Evolutionary conservation across 805 yeast genomes (phyloP).

Genomic region (Priceomyces castillae): DNA sequence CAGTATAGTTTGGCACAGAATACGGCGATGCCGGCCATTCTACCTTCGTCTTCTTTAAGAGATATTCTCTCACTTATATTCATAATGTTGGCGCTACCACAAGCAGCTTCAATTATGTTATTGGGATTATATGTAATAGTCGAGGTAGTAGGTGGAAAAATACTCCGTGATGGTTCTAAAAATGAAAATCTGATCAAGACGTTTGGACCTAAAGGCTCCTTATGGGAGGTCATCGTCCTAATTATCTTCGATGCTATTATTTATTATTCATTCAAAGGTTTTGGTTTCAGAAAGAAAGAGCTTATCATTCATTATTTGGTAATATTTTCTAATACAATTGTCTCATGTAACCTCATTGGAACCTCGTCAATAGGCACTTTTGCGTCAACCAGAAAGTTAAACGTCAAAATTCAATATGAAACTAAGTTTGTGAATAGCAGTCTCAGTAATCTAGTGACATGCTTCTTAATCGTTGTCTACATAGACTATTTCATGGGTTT

Average conservation of each 20-base stretch:
- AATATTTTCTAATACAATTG: constrained; percentile 28
- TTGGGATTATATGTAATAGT: constrained; percentile 16
- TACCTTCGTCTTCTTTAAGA: constrained; percentile 25
- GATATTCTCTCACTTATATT: constrained; percentile 34
- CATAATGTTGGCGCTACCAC: constrained; percentile 28
- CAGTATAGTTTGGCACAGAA: not conserved
- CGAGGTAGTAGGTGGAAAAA: constrained; percentile 26
- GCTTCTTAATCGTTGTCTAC: constrained; percentile 20
- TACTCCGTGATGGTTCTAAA: constrained; percentile 18
- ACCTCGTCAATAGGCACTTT: constrained; percentile 18
- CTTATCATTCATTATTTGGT: constrained; percentile 12
- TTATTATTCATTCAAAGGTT: constrained; percentile 19
- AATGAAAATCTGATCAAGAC: constrained; percentile 1
- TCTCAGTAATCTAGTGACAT: constrained; percentile 18
- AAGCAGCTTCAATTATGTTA: constrained; percentile 20
- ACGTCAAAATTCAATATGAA: constrained; percentile 14
- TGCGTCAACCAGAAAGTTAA: constrained; percentile 6
- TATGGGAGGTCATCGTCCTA: constrained; percentile 12
- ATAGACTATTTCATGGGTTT: constrained; percentile 18
- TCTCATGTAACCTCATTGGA: constrained; percentile 30
- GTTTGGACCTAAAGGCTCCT: not conserved
- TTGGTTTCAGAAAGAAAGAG: constrained; percentile 6
- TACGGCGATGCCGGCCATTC: constrained; percentile 2
- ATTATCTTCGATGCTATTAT: constrained; percentile 23
- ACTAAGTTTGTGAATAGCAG: constrained; percentile 11